Evolutionary conservation across 2,329 filamentous ascomycete genomes (phyloP).

Genomic region (Penicillium sp.): DNA sequence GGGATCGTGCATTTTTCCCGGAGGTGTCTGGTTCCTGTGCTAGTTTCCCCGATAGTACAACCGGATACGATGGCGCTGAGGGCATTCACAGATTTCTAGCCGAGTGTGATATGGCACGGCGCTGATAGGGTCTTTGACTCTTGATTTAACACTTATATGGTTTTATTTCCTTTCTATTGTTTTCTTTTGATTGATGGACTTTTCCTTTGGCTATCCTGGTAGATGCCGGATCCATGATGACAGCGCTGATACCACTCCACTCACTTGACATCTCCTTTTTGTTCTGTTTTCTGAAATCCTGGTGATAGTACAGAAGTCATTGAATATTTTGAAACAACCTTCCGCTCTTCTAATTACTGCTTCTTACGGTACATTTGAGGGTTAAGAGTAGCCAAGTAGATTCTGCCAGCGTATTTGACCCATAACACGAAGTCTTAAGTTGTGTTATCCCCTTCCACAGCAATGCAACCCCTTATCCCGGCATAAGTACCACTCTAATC

Average conservation of each 20-base stretch:
- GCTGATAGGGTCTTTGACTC: slow-evolving; percentile 2
- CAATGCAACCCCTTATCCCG: too few species aligned
- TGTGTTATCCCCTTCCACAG: too few species aligned
- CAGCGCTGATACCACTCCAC: slow-evolving; percentile 27
- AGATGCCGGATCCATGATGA: slow-evolving; percentile 13
- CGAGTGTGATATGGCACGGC: slow-evolving; percentile 58
- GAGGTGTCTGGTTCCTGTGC: slow-evolving; percentile 39
- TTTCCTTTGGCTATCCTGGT: slow-evolving; percentile 7
- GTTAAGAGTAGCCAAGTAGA: too few species aligned
- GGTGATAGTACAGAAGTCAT: slow-evolving; percentile 1
- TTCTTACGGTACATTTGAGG: too few species aligned
- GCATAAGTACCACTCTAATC: background rate
- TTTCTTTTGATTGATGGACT: slow-evolving; percentile 11
- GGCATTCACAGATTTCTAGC: slow-evolving; percentile 68
- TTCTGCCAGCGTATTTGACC: too few species aligned
- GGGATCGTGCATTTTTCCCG: slow-evolving; percentile 41
- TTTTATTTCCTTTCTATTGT: slow-evolving; percentile 1
- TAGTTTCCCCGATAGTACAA: slow-evolving; percentile 31
- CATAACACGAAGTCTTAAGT: too few species aligned
- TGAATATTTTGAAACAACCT: background rate
- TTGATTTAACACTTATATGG: background rate
- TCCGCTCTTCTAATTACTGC: background rate
- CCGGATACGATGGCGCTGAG: slow-evolving; percentile 64
- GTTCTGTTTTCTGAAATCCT: background rate
- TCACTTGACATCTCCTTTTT: slow-evolving; percentile 11